Percentiles rank a stretch among this genome's conserved stretches.
Evolutionary conservation across 331 rosid species (phyloP).

Genomic region (Stylosanthes scabra): DNA sequence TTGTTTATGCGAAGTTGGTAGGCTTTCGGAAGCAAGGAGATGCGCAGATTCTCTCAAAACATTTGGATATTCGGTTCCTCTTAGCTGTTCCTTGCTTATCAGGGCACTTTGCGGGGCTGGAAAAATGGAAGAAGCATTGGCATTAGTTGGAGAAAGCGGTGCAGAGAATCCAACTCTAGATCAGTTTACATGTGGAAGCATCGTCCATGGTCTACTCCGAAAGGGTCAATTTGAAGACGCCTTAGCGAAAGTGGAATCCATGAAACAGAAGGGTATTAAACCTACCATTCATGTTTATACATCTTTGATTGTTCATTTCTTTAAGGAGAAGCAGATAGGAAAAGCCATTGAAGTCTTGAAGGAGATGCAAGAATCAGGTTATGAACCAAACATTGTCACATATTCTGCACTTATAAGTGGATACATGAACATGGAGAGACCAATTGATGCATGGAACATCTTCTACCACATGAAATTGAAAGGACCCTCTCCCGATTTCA

Average conservation of each 20-base stretch:
- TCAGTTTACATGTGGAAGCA: conserved; percentile 77
- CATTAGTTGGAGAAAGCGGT: conserved; percentile 52
- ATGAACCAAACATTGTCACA: conserved; percentile 73
- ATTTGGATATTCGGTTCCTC: conserved; percentile 59
- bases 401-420: conserved; percentile 77
- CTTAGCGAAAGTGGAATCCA: conserved; percentile 61
- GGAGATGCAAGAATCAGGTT: conserved; percentile 71
- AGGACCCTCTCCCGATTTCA: conserved; percentile 89
- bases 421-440: conserved; percentile 69
- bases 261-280: conserved; percentile 66
- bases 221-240: conserved; percentile 71
- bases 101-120: conserved; percentile 83
- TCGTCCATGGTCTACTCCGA: conserved; percentile 74
- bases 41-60: conserved; percentile 66
- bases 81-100: conserved; percentile 61
- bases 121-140: conserved; percentile 74
- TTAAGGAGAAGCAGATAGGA: conserved; percentile 62
- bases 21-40: conserved; percentile 60
- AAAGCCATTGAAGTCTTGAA: conserved; percentile 61
- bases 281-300: conserved; percentile 84
- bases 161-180: conserved; percentile 53
- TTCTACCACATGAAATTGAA: conserved; percentile 67
- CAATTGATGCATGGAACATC: conserved; percentile 72
- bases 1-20: conserved; percentile 76
- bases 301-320: conserved; percentile 71